Conservation (phyloP, 257 asterid species). For the Plantago ovata region DNA sequence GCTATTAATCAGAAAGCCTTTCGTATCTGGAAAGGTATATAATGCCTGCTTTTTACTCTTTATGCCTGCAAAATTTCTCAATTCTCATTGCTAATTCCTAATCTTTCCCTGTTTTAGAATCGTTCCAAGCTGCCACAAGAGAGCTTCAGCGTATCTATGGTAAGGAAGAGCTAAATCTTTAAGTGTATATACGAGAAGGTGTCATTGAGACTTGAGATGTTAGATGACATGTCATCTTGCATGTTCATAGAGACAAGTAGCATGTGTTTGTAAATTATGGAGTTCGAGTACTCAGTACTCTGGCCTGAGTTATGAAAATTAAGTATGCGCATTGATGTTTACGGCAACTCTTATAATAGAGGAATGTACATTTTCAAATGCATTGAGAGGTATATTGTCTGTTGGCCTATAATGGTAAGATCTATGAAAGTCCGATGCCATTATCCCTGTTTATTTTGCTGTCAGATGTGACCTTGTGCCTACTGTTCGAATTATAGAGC, state of each 20-base stretch:
- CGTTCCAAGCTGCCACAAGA: constrained; percentile 92
- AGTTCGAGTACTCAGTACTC: constrained; percentile 17
- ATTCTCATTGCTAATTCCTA: constrained; percentile 13
- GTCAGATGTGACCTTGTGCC: too few species aligned
- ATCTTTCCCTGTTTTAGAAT: constrained; percentile 47
- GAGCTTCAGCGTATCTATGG: constrained; percentile 93
- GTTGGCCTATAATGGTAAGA: too few species aligned
- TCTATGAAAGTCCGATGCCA: too few species aligned
- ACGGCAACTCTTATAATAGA: too few species aligned
- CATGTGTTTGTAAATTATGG: constrained; percentile 26
- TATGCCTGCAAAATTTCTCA: constrained; percentile 1
- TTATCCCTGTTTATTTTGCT: too few species aligned
- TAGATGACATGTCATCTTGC: constrained; percentile 15
- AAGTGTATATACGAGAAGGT: constrained; percentile 18
- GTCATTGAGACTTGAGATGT: constrained; percentile 18
- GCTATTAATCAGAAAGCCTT: constrained; percentile 91
- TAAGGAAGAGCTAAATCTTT: constrained; percentile 73
- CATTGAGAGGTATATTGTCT: too few species aligned
- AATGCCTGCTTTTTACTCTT: background rate
- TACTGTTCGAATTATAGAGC: too few species aligned
- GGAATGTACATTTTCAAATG: too few species aligned
- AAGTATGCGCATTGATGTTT: background rate
- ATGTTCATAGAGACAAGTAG: constrained; percentile 23
- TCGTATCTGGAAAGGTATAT: constrained; percentile 89
- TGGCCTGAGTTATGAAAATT: constrained; percentile 10